Evolutionary conservation across 2,329 filamentous ascomycete genomes (phyloP), one percentile per base, ranked within the genome.

Genomic region (Ilyonectria sp.): DNA sequence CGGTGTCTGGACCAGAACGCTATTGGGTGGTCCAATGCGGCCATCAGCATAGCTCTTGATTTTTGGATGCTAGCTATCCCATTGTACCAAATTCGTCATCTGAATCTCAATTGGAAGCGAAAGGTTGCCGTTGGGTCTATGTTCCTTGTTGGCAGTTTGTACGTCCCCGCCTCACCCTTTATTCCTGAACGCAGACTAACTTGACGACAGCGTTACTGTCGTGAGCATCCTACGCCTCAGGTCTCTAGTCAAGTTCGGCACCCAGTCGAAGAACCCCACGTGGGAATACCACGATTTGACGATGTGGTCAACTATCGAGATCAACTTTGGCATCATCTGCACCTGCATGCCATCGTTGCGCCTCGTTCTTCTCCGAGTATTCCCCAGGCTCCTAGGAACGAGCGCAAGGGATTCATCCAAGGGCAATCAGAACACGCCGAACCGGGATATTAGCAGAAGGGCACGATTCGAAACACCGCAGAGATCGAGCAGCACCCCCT

Each of bases 351-450:
- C 49, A 10, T 52, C 49, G 3, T 21, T 52, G 1, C 49, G 49
- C 17, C 49, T 52, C 8, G 1, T 52, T 11, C 8, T 52, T 19
- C 7, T 19, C 13, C 49, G 26, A 33, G 1, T 52, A 10, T 52
- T 52, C 17, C 15, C 47, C 44, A 75, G 71, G 60, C n/a, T 79
- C 0, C 65, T 75, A 15, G 75, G 77, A n/a, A 73, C 78, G 23
- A 50, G 21, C 21, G 21, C 2, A 23, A 23, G 21, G 21, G 21
- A 23, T 23, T 23, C 21, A 23, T 23, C 21, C 21, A 23, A 23
- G 2, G 21, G 21, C 2, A 23, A 23, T 23, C 21, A 23, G 21
- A 50, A 31, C 15, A n/a, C 23, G 4, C 26, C 15, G 1, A 10
- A 8, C 1, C 6, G 15, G 26, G 47, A 13, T 13, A 50, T 4